Percentiles rank a stretch among this genome's conserved stretches.
phyloP scores from a whole-genome alignment of 352 stramenopile species.

The Globisporangium okanoganense region DNA sequence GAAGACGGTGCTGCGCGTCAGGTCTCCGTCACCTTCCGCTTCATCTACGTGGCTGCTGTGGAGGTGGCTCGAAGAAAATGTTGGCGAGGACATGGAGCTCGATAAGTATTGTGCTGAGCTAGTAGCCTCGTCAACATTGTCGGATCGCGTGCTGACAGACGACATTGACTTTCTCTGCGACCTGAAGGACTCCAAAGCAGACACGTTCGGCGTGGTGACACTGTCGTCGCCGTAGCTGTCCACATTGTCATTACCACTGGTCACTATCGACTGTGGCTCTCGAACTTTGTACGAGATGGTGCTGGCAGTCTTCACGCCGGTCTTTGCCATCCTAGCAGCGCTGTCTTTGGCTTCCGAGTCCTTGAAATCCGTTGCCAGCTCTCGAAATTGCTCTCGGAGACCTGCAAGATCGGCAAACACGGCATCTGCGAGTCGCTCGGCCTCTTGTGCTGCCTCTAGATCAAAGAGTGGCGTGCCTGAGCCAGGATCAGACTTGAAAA shows the following conservation, averaged over 20 bases:
- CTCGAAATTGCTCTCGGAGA: constrained; percentile 35
- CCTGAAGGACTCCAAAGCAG: background rate
- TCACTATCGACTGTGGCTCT: background rate
- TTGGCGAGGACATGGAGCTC: background rate
- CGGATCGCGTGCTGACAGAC: background rate
- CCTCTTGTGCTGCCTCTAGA: constrained; percentile 20
- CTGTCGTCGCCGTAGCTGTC: background rate
- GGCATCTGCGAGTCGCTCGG: constrained; percentile 26
- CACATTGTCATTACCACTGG: background rate
- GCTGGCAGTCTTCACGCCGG: background rate
- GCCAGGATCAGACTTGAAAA: constrained; percentile 51
- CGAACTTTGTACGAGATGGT: background rate
- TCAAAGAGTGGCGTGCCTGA: constrained; percentile 34
- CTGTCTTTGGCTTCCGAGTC: background rate
- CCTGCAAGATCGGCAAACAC: constrained; percentile 42
- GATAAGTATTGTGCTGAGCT: background rate
- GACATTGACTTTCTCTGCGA: background rate
- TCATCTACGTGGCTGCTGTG: background rate
- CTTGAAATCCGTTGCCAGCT: constrained; percentile 25
- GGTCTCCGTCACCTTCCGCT: background rate
- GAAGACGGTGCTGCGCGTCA: background rate
- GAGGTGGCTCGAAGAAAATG: background rate
- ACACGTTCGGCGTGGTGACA: background rate
- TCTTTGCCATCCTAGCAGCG: background rate
- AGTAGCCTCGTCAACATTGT: background rate